Evolutionary conservation across 2,329 filamentous ascomycete species (phyloP).

Genomic region (Claviceps humidiphila): DNA sequence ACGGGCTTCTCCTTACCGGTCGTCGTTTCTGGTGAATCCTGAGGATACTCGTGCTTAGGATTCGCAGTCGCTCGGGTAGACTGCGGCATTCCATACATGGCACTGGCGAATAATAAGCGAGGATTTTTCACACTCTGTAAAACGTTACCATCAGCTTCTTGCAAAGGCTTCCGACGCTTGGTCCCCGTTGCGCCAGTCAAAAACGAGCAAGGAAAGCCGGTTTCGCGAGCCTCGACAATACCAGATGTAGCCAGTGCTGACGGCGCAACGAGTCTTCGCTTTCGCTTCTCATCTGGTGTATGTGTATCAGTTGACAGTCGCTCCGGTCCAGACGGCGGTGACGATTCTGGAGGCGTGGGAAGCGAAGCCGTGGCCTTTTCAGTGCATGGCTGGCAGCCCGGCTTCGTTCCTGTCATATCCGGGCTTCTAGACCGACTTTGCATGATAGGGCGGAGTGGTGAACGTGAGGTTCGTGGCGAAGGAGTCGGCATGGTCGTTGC

Average conservation of each 20-base stretch:
- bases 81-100: too few species aligned
- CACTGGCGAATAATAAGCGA: not conserved
- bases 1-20: not conserved
- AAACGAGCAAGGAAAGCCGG: not conserved
- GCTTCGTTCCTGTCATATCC: not conserved
- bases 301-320: not conserved
- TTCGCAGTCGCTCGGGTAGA: not conserved
- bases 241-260: not conserved
- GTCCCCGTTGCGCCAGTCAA: not conserved
- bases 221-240: constrained; percentile 10
- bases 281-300: constrained; percentile 3
- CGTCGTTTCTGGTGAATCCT: not conserved
- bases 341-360: constrained; percentile 8
- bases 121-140: constrained; percentile 2
- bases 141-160: constrained; percentile 13
- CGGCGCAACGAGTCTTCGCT: constrained; percentile 1
- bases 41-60: not conserved
- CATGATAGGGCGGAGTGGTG: not conserved
- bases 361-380: not conserved
- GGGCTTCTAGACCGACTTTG: not conserved
- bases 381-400: not conserved
- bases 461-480: constrained; percentile 14
- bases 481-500: constrained; percentile 23
- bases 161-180: constrained; percentile 11
- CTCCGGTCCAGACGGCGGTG: not conserved